A percentile compares a stretch with the other conserved stretches of the same genome.
phyloP scores from a whole-genome alignment of 202 grass and related monocot species.

The Schoenoplectus tabernaemontani region DNA sequence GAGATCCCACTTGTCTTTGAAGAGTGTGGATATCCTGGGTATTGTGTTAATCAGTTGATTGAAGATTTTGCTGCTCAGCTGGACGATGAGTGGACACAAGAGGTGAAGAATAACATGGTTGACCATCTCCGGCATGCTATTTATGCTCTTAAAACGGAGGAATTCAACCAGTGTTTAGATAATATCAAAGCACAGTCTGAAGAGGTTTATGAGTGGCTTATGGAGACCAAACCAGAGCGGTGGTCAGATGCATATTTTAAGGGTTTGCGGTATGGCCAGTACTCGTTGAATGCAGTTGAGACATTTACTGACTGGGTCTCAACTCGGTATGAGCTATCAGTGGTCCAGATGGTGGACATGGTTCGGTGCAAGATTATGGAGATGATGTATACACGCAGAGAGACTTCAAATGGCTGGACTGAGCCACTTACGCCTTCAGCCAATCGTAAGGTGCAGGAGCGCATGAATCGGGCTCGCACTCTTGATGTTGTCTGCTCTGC shows the following conservation, averaged over 20 bases:
- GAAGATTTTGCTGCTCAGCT: conserved; percentile 68
- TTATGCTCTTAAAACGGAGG: conserved; percentile 68
- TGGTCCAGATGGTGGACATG: conserved; percentile 83
- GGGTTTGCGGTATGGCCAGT: conserved; percentile 60
- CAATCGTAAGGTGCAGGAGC: conserved; percentile 77
- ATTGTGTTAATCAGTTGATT: conserved; percentile 58
- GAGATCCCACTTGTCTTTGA: conserved; percentile 59
- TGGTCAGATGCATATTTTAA: conserved; percentile 95
- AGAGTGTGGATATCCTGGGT: conserved; percentile 62
- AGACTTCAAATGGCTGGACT: conserved; percentile 64
- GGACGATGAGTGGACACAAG: conserved; percentile 66
- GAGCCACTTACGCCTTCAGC: conserved; percentile 61
- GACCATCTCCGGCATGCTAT: conserved; percentile 63
- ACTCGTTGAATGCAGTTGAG: conserved; percentile 53
- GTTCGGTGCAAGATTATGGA: conserved; percentile 96
- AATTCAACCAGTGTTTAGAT: conserved; percentile 64
- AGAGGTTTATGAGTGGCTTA: conserved; percentile 80
- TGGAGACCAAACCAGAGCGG: conserved; percentile 70
- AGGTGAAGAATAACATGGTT: conserved; percentile 61
- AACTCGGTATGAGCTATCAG: conserved; percentile 63
- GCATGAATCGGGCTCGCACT: conserved; percentile 51
- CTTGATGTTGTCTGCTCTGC: conserved; percentile 49
- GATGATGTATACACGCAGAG: conserved; percentile 76
- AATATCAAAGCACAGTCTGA: conserved; percentile 65
- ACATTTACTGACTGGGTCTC: conserved; percentile 65